Evolutionary conservation across 768 basidiomycete species (phyloP).

Genomic region (Psilocybe cyanescens): DNA sequence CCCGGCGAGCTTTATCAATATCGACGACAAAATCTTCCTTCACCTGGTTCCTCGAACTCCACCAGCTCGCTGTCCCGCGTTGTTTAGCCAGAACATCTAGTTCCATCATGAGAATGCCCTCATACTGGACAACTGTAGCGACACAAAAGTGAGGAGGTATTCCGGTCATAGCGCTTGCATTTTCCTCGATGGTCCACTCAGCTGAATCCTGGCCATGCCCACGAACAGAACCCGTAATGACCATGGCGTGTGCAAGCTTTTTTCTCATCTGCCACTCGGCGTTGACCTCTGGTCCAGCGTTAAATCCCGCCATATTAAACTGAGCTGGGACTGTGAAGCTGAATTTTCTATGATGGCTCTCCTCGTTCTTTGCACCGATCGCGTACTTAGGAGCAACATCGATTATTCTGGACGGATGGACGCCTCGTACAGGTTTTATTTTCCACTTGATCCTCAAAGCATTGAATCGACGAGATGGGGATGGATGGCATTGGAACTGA

Average conservation of each 20-base stretch:
- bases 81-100: conserved; percentile 17
- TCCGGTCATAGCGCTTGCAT: conserved; percentile 17
- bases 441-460: conserved; percentile 17
- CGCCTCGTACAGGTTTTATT: conserved; percentile 1
- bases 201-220: conserved; percentile 17
- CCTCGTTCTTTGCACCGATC: conserved; percentile 20
- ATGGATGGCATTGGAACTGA: conserved; percentile 20
- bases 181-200: conserved; percentile 21
- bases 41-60: conserved; percentile 11
- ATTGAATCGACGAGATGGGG: conserved; percentile 13
- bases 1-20: conserved; percentile 1
- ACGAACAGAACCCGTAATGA: conserved; percentile 19
- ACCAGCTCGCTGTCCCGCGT: conserved; percentile 9
- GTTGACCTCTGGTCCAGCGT: conserved; percentile 15
- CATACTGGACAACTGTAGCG: conserved; percentile 16
- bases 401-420: conserved; percentile 4
- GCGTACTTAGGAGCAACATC: conserved; percentile 18
- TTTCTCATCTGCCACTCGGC: conserved; percentile 10
- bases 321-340: conserved; percentile 12
- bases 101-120: conserved; percentile 18
- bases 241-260: conserved; percentile 15
- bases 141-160: conserved; percentile 22
- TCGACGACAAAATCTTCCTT: conserved; percentile 12
- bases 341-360: conserved; percentile 11
- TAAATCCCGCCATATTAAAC: conserved; percentile 11